Evolutionary conservation across 2,329 filamentous ascomycete genomes (phyloP).

Genomic region (Colletotrichum sp.): DNA sequence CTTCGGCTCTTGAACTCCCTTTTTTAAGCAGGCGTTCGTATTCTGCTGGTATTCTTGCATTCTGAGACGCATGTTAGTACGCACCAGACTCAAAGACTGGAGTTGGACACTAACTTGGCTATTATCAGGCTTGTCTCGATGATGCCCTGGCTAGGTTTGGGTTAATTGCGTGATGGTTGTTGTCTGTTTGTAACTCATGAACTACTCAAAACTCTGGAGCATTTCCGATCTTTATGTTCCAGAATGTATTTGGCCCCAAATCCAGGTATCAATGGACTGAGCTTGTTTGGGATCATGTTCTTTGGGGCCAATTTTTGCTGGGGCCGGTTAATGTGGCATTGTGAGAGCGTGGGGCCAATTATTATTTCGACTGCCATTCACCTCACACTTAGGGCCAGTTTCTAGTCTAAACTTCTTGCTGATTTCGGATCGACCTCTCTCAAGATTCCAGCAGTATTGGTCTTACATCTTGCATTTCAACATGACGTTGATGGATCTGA

Average conservation of each 20-base stretch:
- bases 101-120: neutral
- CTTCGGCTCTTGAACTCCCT: neutral
- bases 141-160: neutral
- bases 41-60: neutral
- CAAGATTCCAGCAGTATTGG: neutral
- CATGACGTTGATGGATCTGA: neutral
- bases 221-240: neutral
- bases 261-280: neutral
- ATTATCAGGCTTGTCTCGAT: neutral
- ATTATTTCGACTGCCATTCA: neutral
- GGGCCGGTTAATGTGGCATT: neutral
- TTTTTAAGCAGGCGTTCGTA: neutral
- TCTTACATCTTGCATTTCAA: neutral
- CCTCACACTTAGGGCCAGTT: neutral
- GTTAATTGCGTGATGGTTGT: neutral
- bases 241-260: neutral
- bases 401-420: neutral
- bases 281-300: neutral
- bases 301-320: neutral
- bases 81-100: neutral
- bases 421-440: neutral
- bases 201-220: neutral
- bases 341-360: neutral
- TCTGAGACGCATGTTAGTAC: accelerated
- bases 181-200: neutral